Base-by-base conservation (phyloP, 2,329 filamentous ascomycete species). In the Lasiodiplodia sp. region DNA sequence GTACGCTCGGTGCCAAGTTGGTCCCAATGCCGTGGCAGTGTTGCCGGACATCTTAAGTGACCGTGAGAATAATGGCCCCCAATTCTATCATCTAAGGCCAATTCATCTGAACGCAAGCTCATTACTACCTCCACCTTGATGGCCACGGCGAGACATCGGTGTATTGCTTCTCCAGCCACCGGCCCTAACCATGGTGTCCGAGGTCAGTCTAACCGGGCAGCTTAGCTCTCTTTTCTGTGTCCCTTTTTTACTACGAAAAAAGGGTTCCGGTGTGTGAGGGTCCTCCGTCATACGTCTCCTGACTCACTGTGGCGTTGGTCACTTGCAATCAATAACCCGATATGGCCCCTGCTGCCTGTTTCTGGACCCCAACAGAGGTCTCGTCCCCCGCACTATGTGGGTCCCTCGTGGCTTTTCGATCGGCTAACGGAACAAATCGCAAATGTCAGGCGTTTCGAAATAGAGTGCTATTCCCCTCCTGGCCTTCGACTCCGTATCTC, bases 301-400 rank as follows among this genome's bases (percentile, higher is more conserved):
- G 25, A n/a, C 52, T 34, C 25, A n/a, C 18, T 56, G 52, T 56
- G 51, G 51, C 52, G 55, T 40, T 37, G 23, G 25, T 56, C 52
- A 11, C 7, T 18, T 38, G 31, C 55, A 31, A 40, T 23, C 23
- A 57, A 47, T 47, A 21, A 47, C 44, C 44, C 44, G 23, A 57
- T 37, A 12, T 18, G 34, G 31, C 4, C 18, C 31, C 21, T 57
- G 55, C 31, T 38, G 31, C 34, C 34, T 57, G 31, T 21, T 47
- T 47, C 55, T 8, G 55, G 55, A n/a, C 55, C 55, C 55, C 55
- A 57, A 57, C n/a, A 38, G 28, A 21, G 31, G 55, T 40, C 55
- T 34, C 37, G 55, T 28, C 55, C 31, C 34, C 55, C 16, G 55
- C 23, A 57, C n/a, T 12, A 37, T 37, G 55, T 57, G 55, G 55